Conservation (phyloP, 768 basidiomycete genomes). For the Mycena vitilis region DNA sequence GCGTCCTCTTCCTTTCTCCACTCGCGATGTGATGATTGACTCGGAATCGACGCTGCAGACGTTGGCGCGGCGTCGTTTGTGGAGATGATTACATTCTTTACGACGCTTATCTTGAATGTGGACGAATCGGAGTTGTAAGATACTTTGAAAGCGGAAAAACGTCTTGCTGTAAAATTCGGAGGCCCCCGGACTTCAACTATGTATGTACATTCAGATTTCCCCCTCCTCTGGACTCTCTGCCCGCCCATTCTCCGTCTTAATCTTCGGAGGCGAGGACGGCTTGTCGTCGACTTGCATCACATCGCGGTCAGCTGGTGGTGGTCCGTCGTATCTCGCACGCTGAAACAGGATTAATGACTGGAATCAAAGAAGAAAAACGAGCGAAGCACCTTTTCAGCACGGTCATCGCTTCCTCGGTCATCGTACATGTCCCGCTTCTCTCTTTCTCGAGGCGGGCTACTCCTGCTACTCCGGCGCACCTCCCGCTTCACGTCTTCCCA, state of each 20-base stretch:
- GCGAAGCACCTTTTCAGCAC: slow-evolving; percentile 71
- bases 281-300: slow-evolving; percentile 60
- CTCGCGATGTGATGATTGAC: no score
- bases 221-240: slow-evolving; percentile 91
- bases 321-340: slow-evolving; percentile 67
- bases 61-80: no score
- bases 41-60: no score
- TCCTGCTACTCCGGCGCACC: slow-evolving; percentile 65
- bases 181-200: neutral
- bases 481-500: slow-evolving; percentile 63
- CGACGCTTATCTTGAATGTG: no score
- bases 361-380: neutral
- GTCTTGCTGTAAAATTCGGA: no score
- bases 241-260: slow-evolving; percentile 46
- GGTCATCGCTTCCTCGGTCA: slow-evolving; percentile 63
- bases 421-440: slow-evolving; percentile 66
- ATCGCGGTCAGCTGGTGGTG: slow-evolving; percentile 37
- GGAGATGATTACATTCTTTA: no score
- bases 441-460: slow-evolving; percentile 51
- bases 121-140: neutral
- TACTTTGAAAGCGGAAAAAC: neutral
- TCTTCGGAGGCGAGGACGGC: slow-evolving; percentile 44
- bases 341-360: slow-evolving; percentile 43
- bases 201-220: slow-evolving; percentile 66
- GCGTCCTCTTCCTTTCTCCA: no score